phyloP scores from a whole-genome alignment of 108 stramenopile genomes.

The Skeletonema menzelii region DNA sequence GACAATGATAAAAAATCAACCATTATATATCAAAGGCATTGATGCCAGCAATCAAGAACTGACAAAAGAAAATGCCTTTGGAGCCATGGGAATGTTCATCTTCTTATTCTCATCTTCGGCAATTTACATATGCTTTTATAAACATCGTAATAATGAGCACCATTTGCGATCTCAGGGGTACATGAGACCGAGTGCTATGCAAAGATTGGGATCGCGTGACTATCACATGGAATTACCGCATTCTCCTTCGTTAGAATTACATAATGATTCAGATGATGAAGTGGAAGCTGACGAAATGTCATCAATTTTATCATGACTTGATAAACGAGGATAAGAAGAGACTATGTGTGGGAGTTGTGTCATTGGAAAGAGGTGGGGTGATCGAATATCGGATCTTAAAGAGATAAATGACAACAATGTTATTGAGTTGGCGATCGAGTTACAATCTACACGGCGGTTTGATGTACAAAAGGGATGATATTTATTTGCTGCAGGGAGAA shows the following conservation, averaged over 20 bases:
- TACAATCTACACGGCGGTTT: neutral
- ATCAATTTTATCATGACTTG: neutral
- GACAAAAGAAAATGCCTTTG: slow-evolving; percentile 73
- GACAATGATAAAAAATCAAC: slow-evolving; percentile 69
- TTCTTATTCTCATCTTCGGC: slow-evolving; percentile 53
- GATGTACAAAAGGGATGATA: too few relatives aligned
- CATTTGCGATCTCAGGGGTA: slow-evolving; percentile 33
- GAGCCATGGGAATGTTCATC: slow-evolving; percentile 79
- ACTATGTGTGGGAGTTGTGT: neutral
- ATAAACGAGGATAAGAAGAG: neutral
- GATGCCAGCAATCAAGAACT: slow-evolving; percentile 56
- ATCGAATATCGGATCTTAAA: neutral
- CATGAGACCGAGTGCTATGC: slow-evolving; percentile 28
- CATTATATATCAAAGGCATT: slow-evolving; percentile 81
- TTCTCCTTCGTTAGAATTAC: slow-evolving; percentile 4
- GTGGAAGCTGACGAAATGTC: slow-evolving; percentile 3
- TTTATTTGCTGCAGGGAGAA: neutral
- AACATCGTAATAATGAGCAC: slow-evolving; percentile 27
- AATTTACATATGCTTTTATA: slow-evolving; percentile 38
- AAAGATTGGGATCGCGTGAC: slow-evolving; percentile 14
- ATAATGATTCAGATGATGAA: slow-evolving; percentile 17
- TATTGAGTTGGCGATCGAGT: neutral
- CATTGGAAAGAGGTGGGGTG: neutral
- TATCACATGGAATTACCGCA: slow-evolving; percentile 35
- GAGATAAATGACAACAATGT: neutral